These are phyloP conservation scores for Ustilago shanxiensis DNA, from an alignment of 1,284 basidiomycete species.

Conservation along the genomic window DNA sequence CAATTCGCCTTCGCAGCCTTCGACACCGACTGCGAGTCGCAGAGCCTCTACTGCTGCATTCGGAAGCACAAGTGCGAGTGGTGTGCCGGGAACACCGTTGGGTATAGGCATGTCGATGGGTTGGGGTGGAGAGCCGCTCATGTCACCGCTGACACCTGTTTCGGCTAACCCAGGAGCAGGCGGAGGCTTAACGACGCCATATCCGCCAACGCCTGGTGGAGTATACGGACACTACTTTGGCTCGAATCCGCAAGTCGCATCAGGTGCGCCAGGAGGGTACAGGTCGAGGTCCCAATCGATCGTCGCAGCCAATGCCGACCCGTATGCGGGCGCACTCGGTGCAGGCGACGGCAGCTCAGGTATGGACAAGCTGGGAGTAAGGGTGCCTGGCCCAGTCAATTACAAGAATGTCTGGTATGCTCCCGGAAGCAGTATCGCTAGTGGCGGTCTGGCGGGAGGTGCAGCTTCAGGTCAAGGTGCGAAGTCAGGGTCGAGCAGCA, in stretches of 20 bases:
- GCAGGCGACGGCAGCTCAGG: conserved; percentile 4
- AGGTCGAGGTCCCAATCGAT: conserved; percentile 36
- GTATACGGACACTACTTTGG: conserved; percentile 45
- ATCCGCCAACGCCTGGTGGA: conserved; percentile 38
- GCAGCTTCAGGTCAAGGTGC: conserved; percentile 2
- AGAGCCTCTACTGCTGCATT: conserved; percentile 12
- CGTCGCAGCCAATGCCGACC: conserved; percentile 13
- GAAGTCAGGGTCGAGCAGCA: conserved; percentile 11
- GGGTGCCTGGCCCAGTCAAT: conserved; percentile 52
- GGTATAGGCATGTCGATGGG: conserved; percentile 37
- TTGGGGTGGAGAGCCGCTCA: conserved; percentile 41
- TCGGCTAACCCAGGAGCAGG: conserved; percentile 8
- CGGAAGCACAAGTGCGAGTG: conserved; percentile 2
- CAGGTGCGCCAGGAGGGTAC: conserved; percentile 18
- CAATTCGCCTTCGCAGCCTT: conserved; percentile 28
- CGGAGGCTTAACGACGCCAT: conserved; percentile 23
- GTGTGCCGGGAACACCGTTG: conserved; percentile 17
- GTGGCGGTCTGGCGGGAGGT: conserved; percentile 32
- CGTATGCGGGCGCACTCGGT: conserved; percentile 6
- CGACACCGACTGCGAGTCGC: conserved; percentile 27
- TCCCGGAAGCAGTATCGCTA: conserved; percentile 42
- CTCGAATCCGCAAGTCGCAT: conserved; percentile 7
- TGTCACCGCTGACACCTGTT: conserved; percentile 42
- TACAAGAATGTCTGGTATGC: conserved; percentile 62
- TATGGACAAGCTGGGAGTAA: conserved; percentile 25